phyloP scores from a whole-genome alignment of 331 rosid species.

The Acacia concinna region DNA sequence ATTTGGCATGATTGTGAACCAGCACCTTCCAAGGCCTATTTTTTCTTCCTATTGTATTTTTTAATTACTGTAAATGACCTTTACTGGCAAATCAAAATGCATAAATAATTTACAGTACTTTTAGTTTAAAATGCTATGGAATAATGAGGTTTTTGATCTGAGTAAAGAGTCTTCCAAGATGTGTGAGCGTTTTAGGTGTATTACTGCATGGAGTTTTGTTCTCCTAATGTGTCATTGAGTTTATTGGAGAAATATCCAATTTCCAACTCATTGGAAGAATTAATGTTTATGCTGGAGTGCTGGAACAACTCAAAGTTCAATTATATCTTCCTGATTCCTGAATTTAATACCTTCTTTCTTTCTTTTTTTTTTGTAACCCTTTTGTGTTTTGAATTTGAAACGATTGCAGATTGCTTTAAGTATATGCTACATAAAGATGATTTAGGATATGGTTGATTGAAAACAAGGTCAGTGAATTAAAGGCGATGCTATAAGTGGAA shows the following conservation, averaged over 20 bases:
- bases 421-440: background rate
- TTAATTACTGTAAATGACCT: background rate
- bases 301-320: constrained; percentile 7
- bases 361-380: background rate
- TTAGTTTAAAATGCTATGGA: background rate
- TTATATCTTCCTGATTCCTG: background rate
- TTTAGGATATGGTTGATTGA: background rate
- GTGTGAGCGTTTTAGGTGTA: background rate
- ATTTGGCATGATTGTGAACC: background rate
- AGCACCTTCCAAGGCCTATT: background rate
- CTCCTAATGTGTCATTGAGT: background rate
- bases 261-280: background rate
- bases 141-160: background rate
- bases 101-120: background rate
- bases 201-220: background rate
- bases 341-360: background rate
- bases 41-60: background rate
- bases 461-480: background rate
- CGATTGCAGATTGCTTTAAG: background rate
- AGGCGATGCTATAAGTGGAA: background rate
- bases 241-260: background rate
- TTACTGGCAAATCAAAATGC: background rate
- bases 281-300: background rate
- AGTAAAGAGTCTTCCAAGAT: background rate
- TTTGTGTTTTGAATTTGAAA: background rate